Evolutionary conservation across 208 protist species (phyloP).

Genomic region (Trypanosoma melophagium): DNA sequence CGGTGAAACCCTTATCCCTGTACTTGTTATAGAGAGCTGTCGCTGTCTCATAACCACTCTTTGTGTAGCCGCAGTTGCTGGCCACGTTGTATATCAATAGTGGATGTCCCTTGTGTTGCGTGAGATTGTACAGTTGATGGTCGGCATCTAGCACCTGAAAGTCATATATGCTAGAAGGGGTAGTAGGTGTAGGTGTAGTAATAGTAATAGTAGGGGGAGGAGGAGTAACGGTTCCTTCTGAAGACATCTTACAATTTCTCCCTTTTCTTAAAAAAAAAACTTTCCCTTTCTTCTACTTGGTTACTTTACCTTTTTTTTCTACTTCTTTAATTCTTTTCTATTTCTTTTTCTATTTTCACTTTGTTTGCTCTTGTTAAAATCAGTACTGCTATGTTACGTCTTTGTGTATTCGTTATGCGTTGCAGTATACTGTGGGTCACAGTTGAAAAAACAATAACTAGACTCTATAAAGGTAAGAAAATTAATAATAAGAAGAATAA

Average conservation of each 20-base stretch:
- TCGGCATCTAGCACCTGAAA: slow-evolving; percentile 68
- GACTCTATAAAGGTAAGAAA: too few relatives aligned
- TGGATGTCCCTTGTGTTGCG: slow-evolving; percentile 85
- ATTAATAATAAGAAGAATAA: too few relatives aligned
- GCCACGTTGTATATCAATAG: slow-evolving; percentile 93
- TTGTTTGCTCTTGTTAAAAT: too few relatives aligned
- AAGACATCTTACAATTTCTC: background rate
- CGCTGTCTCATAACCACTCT: slow-evolving; percentile 77
- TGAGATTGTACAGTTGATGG: slow-evolving; percentile 82
- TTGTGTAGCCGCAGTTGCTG: slow-evolving; percentile 88
- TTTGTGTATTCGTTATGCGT: too few relatives aligned
- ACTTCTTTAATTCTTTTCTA: background rate
- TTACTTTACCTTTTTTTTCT: background rate
- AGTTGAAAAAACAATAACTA: too few relatives aligned
- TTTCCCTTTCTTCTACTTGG: too few relatives aligned
- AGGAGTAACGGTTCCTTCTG: background rate
- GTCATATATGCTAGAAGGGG: slow-evolving; percentile 60
- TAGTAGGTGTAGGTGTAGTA: background rate
- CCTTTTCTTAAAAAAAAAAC: slow-evolving; percentile 1
- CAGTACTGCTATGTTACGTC: too few relatives aligned
- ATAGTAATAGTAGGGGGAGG: background rate
- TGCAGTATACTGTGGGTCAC: too few relatives aligned
- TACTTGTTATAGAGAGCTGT: slow-evolving; percentile 87
- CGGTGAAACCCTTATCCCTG: slow-evolving; percentile 79
- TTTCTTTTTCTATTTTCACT: background rate